phyloP scores from a whole-genome alignment of 2,329 filamentous ascomycete genomes.

The Penicillium psychrosexuale region DNA sequence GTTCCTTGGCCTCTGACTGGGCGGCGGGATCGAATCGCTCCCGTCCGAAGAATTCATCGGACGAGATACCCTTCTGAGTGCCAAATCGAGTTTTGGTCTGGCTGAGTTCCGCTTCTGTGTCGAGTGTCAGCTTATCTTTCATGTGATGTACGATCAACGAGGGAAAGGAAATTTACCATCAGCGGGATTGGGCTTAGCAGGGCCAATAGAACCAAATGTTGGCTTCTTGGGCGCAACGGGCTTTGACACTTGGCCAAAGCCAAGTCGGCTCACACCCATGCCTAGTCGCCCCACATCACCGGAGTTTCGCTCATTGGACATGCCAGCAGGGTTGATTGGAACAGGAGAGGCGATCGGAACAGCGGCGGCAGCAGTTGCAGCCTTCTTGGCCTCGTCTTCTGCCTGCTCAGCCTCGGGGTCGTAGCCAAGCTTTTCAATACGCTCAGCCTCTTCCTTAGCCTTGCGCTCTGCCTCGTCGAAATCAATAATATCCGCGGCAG shows the following conservation, averaged over 20 bases:
- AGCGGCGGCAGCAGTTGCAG: constrained; percentile 38
- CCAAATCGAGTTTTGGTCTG: constrained; percentile 89
- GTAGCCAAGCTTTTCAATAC: constrained; percentile 92
- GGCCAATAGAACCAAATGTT: constrained; percentile 82
- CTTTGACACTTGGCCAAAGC: constrained; percentile 74
- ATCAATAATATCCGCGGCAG: constrained; percentile 71
- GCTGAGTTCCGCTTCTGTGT: constrained; percentile 68
- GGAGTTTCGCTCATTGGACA: constrained; percentile 54
- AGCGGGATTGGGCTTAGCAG: constrained; percentile 61
- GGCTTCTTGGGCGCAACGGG: constrained; percentile 68
- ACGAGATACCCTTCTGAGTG: constrained; percentile 90
- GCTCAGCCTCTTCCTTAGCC: constrained; percentile 94
- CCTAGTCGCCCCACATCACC: constrained; percentile 85
- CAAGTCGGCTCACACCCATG: constrained; percentile 80
- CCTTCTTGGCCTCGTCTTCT: constrained; percentile 34
- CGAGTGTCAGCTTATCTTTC: constrained; percentile 9
- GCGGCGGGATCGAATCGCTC: constrained; percentile 76
- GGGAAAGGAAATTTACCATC: constrained; percentile 54
- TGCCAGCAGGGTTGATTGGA: constrained; percentile 64
- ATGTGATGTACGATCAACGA: neutral
- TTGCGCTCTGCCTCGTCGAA: constrained; percentile 97
- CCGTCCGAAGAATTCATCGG: constrained; percentile 97
- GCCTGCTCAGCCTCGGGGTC: constrained; percentile 81
- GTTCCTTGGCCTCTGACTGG: constrained; percentile 79
- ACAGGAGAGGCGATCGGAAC: constrained; percentile 70